A percentile compares a stretch with the other conserved stretches of the same genome.
phyloP scores from a whole-genome alignment of 768 basidiomycete species.

The Tremella mesenterica region DNA sequence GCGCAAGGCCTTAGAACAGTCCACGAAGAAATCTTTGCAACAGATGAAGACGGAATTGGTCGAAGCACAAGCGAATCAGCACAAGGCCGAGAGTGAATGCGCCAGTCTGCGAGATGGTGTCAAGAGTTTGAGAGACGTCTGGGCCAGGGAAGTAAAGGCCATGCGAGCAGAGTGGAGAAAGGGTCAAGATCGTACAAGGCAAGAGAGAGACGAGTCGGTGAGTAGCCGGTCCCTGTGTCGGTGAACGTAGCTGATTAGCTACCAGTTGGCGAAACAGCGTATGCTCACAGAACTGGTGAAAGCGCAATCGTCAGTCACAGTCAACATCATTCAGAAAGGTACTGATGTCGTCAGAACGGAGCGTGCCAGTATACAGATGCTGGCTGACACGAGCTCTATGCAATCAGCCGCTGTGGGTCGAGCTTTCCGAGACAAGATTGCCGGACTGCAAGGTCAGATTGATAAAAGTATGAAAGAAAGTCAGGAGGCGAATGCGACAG shows the following conservation, averaged over 20 bases:
- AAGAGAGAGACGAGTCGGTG: slow-evolving; percentile 37
- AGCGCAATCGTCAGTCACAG: slow-evolving; percentile 29
- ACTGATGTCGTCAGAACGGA: slow-evolving; percentile 10
- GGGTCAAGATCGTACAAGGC: slow-evolving; percentile 20
- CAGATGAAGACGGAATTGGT: slow-evolving; percentile 35
- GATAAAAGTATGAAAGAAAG: slow-evolving; percentile 16
- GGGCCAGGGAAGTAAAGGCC: slow-evolving; percentile 34
- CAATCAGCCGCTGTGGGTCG: slow-evolving; percentile 4
- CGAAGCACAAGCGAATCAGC: slow-evolving; percentile 29
- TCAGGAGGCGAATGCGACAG: slow-evolving; percentile 14
- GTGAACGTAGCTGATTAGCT: not conserved
- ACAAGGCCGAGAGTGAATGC: slow-evolving; percentile 34
- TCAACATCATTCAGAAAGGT: not conserved
- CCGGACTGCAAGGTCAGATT: slow-evolving; percentile 12
- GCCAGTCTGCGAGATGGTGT: slow-evolving; percentile 41
- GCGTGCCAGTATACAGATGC: slow-evolving; percentile 5
- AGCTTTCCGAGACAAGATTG: slow-evolving; percentile 23
- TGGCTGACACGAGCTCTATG: slow-evolving; percentile 8
- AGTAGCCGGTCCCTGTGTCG: slow-evolving; percentile 5
- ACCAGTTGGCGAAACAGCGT: slow-evolving; percentile 28
- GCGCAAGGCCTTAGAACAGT: slow-evolving; percentile 28
- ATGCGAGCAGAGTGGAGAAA: slow-evolving; percentile 25
- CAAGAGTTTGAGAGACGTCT: slow-evolving; percentile 33
- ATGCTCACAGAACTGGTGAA: slow-evolving; percentile 31
- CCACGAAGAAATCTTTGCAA: slow-evolving; percentile 27